phyloP scores from a whole-genome alignment of 2,329 filamentous ascomycete species.

The Cladosporium velox region DNA sequence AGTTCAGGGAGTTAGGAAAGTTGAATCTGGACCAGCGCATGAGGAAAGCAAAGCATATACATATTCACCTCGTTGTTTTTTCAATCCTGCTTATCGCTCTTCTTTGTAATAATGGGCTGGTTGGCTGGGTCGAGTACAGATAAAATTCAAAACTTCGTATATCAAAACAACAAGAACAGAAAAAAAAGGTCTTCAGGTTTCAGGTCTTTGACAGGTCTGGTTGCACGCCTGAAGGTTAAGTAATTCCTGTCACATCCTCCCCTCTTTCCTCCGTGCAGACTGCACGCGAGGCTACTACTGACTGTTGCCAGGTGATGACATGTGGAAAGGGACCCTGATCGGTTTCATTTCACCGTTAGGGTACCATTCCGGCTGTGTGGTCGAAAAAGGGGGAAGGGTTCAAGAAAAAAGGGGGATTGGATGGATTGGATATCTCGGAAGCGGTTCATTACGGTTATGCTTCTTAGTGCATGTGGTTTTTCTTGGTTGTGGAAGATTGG shows the following conservation, averaged over 20 bases:
- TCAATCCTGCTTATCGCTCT: too few relatives aligned
- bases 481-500: background rate
- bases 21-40: background rate
- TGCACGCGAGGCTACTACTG: background rate
- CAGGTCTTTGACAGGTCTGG: too few relatives aligned
- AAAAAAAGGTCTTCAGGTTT: background rate
- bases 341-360: background rate
- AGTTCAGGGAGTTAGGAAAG: background rate
- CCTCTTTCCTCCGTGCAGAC: background rate
- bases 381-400: background rate
- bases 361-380: background rate
- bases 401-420: background rate
- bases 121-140: background rate
- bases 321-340: background rate
- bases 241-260: background rate
- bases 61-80: background rate
- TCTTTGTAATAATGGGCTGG: background rate
- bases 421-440: background rate
- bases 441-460: background rate
- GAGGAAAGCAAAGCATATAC: constrained; percentile 5
- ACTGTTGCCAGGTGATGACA: background rate
- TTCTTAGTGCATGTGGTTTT: background rate
- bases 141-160: background rate
- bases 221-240: too few relatives aligned
- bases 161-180: too few relatives aligned